Conservation (phyloP, 2,329 filamentous ascomycete species). For the Canariomyces notabilis region DNA sequence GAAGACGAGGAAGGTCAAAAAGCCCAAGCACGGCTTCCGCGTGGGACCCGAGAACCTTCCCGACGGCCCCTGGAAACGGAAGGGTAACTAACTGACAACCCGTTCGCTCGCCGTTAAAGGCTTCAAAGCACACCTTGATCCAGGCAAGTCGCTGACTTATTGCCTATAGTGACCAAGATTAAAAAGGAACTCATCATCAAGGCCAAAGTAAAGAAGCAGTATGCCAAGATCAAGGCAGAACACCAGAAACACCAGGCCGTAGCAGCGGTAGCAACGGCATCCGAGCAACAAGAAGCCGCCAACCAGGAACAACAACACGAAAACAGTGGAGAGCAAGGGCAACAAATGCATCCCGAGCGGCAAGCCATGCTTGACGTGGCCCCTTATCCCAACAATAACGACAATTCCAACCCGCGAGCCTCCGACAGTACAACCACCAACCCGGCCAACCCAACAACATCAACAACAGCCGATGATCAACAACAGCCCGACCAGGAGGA, state of each 20-base stretch:
- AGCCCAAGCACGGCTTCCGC: slow-evolving; percentile 66
- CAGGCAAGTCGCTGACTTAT: too few species aligned
- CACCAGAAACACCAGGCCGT: slow-evolving; percentile 27
- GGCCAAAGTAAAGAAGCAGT: slow-evolving; percentile 88
- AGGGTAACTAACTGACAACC: slow-evolving; percentile 40
- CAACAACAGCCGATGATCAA: slow-evolving; percentile 19
- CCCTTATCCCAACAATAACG: slow-evolving; percentile 19
- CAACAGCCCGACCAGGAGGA: slow-evolving; percentile 16
- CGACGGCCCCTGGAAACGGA: slow-evolving; percentile 81
- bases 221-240: slow-evolving; percentile 73
- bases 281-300: slow-evolving; percentile 15
- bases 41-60: slow-evolving; percentile 88
- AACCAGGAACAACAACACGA: not conserved
- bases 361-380: slow-evolving; percentile 35
- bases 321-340: not conserved
- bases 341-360: slow-evolving; percentile 37
- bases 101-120: slow-evolving; percentile 4
- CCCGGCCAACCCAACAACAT: slow-evolving; percentile 7
- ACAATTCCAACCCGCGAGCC: slow-evolving; percentile 1
- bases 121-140: too few species aligned
- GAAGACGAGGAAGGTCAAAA: slow-evolving; percentile 39
- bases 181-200: slow-evolving; percentile 86
- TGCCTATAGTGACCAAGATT: slow-evolving; percentile 48
- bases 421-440: too few species aligned
- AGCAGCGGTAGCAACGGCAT: slow-evolving; percentile 11